Conservation (phyloP, 1,284 basidiomycete species). For the Ganoderma boninense region DNA sequence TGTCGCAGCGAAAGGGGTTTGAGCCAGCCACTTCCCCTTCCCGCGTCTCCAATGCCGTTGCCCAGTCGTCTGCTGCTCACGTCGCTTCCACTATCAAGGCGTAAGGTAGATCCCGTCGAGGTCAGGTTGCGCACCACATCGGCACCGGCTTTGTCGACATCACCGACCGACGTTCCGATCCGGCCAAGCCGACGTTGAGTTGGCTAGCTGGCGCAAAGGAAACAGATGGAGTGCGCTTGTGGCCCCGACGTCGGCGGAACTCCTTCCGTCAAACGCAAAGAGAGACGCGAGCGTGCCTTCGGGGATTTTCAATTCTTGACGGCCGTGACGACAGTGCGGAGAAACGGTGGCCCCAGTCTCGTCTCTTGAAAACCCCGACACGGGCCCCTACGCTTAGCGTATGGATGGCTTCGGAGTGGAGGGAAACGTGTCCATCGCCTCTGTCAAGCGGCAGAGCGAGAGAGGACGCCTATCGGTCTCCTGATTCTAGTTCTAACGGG, state of each 20-base stretch:
- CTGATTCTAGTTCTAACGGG: neutral
- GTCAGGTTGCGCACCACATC: neutral
- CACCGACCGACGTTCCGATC: neutral
- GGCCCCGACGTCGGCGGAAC: neutral
- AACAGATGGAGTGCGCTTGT: conserved; percentile 1
- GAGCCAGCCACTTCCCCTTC: neutral
- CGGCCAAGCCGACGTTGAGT: neutral
- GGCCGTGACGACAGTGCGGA: neutral
- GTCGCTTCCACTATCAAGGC: no score
- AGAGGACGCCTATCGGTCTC: neutral
- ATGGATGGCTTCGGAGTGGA: neutral
- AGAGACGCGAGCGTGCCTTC: neutral
- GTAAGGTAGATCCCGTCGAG: neutral
- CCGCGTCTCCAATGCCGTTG: neutral
- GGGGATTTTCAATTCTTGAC: neutral
- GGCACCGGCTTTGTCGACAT: neutral
- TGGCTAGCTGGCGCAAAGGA: neutral
- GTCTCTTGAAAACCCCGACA: neutral
- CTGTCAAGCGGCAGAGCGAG: neutral
- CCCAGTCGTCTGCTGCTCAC: neutral
- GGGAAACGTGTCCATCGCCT: neutral
- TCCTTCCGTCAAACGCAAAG: neutral
- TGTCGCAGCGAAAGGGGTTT: neutral
- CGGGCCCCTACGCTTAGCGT: neutral
- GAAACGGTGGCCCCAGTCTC: neutral